Evolutionary conservation across 2,329 filamentous ascomycete genomes (phyloP).

Genomic region (Calonectria crousiana): DNA sequence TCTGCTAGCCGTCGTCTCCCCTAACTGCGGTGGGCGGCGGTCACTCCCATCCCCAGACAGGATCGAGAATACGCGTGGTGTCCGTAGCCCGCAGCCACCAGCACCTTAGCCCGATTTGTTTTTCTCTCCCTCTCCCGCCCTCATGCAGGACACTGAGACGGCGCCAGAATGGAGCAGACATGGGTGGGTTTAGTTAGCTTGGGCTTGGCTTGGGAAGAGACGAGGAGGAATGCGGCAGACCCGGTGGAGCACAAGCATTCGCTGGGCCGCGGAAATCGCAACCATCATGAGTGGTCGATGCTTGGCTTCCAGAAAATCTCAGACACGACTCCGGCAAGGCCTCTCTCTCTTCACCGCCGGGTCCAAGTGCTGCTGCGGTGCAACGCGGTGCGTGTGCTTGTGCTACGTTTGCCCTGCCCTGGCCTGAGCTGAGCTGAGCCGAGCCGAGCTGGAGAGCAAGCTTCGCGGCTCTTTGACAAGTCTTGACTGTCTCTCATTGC

Average conservation of each 20-base stretch:
- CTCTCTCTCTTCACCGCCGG: neutral
- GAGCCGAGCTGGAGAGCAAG: neutral
- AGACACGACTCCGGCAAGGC: neutral
- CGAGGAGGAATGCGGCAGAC: slow-evolving; percentile 40
- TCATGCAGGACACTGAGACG: slow-evolving; percentile 32
- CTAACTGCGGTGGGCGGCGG: neutral
- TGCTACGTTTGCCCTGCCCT: neutral
- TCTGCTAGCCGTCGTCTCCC: slow-evolving; percentile 6
- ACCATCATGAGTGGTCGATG: slow-evolving; percentile 17
- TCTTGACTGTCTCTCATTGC: neutral
- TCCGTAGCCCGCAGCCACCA: slow-evolving; percentile 13
- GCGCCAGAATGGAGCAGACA: slow-evolving; percentile 14
- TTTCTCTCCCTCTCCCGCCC: slow-evolving; percentile 35
- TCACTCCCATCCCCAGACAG: neutral
- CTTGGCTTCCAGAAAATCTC: slow-evolving; percentile 7
- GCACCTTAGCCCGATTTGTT: neutral
- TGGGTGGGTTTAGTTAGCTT: neutral
- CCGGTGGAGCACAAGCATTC: slow-evolving; percentile 31
- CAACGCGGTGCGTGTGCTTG: neutral
- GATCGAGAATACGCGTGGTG: slow-evolving; percentile 16
- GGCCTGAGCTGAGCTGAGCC: neutral
- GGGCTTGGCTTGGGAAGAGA: neutral
- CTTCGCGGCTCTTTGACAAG: neutral
- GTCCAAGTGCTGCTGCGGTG: neutral
- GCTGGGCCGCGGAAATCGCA: neutral